Conservation (phyloP, 148 eudicot species). For the Nepenthes mirabilis region DNA sequence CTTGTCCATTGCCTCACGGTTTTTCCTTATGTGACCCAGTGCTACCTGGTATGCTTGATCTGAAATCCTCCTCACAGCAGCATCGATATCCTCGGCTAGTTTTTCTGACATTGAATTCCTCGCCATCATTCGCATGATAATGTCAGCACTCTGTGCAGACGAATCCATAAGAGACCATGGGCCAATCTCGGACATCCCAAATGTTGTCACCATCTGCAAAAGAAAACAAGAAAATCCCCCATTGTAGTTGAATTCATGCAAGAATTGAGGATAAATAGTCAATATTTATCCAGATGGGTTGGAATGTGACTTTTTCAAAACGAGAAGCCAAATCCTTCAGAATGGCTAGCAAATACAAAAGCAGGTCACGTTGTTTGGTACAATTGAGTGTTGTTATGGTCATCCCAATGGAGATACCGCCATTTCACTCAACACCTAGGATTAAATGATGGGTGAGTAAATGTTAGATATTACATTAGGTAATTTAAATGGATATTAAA, state of each 20-base stretch:
- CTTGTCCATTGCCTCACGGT: slow-evolving; percentile 96
- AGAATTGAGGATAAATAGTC: background rate
- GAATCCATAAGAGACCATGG: slow-evolving; percentile 99
- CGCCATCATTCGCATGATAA: slow-evolving; percentile 99
- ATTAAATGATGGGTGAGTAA: too few relatives aligned
- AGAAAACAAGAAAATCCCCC: background rate
- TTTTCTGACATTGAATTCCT: slow-evolving; percentile 97
- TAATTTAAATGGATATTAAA: too few relatives aligned
- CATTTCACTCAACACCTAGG: too few relatives aligned
- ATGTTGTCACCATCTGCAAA: slow-evolving; percentile 77
- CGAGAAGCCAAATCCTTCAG: background rate
- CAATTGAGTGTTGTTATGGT: too few relatives aligned
- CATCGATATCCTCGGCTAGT: slow-evolving; percentile 92
- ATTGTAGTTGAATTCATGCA: background rate
- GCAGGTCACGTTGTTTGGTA: too few relatives aligned
- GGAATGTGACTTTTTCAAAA: background rate
- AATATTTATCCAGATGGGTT: too few relatives aligned
- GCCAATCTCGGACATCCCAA: slow-evolving; percentile 97
- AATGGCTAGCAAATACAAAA: too few relatives aligned
- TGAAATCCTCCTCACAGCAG: slow-evolving; percentile 72
- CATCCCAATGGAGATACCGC: too few relatives aligned
- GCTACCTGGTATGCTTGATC: slow-evolving; percentile 86
- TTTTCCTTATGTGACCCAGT: slow-evolving; percentile 65
- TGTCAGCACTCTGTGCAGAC: slow-evolving; percentile 68
- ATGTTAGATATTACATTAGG: too few relatives aligned